Evolutionary conservation across 2,329 filamentous ascomycete genomes (phyloP), one percentile per base, ranked within the genome.

Genomic region (Alternaria triticina): DNA sequence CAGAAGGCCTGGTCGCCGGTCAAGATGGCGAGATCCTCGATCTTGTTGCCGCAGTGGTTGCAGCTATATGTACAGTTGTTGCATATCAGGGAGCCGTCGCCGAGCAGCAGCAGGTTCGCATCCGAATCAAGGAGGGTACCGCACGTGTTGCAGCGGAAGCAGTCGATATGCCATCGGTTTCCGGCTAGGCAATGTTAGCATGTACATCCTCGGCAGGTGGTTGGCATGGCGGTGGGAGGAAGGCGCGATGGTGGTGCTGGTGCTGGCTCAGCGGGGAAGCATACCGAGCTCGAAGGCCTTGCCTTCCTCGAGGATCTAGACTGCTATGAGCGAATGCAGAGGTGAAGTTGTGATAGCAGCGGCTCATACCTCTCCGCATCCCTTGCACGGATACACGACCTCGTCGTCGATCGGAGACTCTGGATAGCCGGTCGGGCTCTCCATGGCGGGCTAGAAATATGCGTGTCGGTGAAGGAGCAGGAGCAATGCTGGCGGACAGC

Each of bases 21-120:
- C 70, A 99, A 86, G 79, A 99, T 99, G 68, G 96, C 96, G 66
- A 98, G 86, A 79, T 99, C 96, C 80, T 99, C 96, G 71, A 99
- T 99, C 85, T 99, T 99, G 84, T 97, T 95, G 62, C 90, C 90
- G 82, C 96, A 99, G 57, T 94, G 94, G 81, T 90, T 97, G 85
- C 96, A 99, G 86, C 94, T 97, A 81, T 99, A 99, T 57, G 96
- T 98, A 84, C 96, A 99, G 82, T 97, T 97, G 84, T 97, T 98
- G 86, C 96, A 99, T 73, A 99, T 98, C 70, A 99, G 89, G 17
- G 95, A 98, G 70, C 96, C 96, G 83, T 99, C 96, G 79, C 96
- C 96, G 67, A 99, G 92, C 25, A 99, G 91, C 55, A 99, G 90
- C 54, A 99, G 90, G 82, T 98, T 98, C 74, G 96, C 96, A 79